Base-by-base conservation (phyloP, 805 yeast species). In the Candida hungchunana region DNA sequence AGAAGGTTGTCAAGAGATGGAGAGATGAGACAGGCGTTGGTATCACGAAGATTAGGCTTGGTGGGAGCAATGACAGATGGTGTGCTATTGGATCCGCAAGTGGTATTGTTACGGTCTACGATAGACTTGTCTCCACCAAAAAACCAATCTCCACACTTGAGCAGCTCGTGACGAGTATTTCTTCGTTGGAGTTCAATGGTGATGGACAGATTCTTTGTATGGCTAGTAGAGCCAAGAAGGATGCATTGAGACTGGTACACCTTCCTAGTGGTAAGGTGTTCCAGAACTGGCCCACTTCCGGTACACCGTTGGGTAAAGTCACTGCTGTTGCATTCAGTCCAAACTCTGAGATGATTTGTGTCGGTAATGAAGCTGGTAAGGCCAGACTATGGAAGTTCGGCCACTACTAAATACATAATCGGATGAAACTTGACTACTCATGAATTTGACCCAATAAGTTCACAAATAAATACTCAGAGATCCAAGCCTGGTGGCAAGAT, bases 201-300 rank as follows among this genome's bases (percentile, higher is more conserved):
- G 97, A 93, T 58, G 97, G 96, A 2, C 98, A 93, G 60, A 61
- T 93, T 13, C 64, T 93, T 44, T 82, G 87, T 50, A 72, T 89
- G 44, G 90, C 96, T 0, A 83, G 95, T 7, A 71, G 94, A 50
- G 87, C 82, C 5, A 78, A 80, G 63, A 78, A 81, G 50, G 97
- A 93, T 59, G 85, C 96, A 4, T 66, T 93, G 42, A 74, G 89
- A 52, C 58, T 93, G 45, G 89, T 87, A 10, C 97, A 93, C 56
- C 62, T 90, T 39, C 96, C 97, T 16, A 73, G 84, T 18, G 86
- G 90, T 46, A 75, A 85, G 14, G 95, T 86, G 6, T 93, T 79
- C 63, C 70, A 79, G 32, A 93, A 93, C 66, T 93, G 98, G 98
- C 99, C 99, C 13, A 93, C 97, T 2, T 79, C 90, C 34, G 88